Evolutionary conservation across 2,329 filamentous ascomycete species (phyloP), one percentile per base, ranked within the genome.

Genomic region (Tolypocladium sp.): DNA sequence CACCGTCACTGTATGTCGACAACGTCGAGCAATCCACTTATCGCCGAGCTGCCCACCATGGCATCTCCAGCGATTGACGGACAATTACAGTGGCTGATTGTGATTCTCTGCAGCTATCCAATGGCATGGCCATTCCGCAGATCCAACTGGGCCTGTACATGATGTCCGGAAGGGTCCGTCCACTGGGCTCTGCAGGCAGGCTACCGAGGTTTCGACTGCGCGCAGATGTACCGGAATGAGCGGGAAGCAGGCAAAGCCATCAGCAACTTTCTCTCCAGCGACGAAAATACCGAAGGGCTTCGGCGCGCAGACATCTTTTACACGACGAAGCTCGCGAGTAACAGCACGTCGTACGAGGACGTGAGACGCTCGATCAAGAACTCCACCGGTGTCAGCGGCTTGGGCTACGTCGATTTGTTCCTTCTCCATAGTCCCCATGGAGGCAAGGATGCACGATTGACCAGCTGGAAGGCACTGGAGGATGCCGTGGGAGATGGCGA

Each of bases 391-490:
- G 81, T 82, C 59, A 86, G 83, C 30, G 87, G 85, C 0, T 73
- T 92, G 37, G 88, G 84, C 0, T 92, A 92, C 70, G 84, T 93
- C 59, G 90, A 94, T 67, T 71, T 94, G 52, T 92, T 93, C 70
- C 76, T 95, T 13, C 76, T 94, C 58, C 91, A 94, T 68, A 89
- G 85, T 55, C 91, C 90, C 0, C 91, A 91, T 65, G 90, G 90
- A 7, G 90, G 90, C 1, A 85, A 79, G 66, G 72, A 82, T 65
- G 85, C 84, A 9, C 79, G 90, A 5, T 70, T 89, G 57, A 85
- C 88, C 42, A 90, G 87, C 67, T 94, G 90, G 90, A 81, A 76
- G 64, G 90, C 90, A 0, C 75, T 94, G 0, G 87, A 91, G 65
- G 90, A 93, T 74, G 89, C 90, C 0, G 84, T 92, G 37, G 72